Evolutionary conservation across 2,329 filamentous ascomycete species (phyloP), one percentile per base, ranked within the genome.

Genomic region (Exophiala sideris): DNA sequence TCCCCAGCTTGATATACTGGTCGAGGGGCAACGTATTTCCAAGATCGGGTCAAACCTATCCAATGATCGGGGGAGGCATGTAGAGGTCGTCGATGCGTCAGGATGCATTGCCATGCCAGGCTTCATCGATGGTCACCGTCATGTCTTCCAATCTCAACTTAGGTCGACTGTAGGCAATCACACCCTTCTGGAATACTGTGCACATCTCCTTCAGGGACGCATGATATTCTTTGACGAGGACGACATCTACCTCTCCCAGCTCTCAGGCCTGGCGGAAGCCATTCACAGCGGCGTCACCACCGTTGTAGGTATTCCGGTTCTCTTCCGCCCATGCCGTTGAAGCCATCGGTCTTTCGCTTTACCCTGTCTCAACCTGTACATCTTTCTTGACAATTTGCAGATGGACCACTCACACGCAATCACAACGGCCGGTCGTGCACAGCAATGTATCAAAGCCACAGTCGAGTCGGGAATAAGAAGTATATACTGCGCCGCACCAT

Each of bases 221-320:
- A 62, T 70, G 20, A 62, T 68, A 14, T 66, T 64, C 21, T 65
- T 61, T 8, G 59, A 72, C 45, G 58, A 68, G 3, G 65, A 71
- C 3, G 76, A 79, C 46, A 61, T 76, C 3, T 77, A 75, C 61
- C 73, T 73, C 65, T 71, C 73, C 10, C 55, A 60, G 35, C 49
- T 58, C 10, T 41, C 46, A 5, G 52, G 52, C 12, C 24, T 38
- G 3, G 12, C 42, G 11, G 58, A 58, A 38, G 52, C 51, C 6
- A 36, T 60, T 12, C 48, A 49, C 33, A 44, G 33, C 8, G 58
- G 58, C 5, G 58, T 57, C 6, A 60, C 64, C 3, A 59, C 65
- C 0, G 64, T 68, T 6, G 16, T 18, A 18, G 16, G 16, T 18
- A 18, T 18, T 18, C 16, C 16, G 2, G 16, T 18, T 18, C 16